phyloP scores from a whole-genome alignment of 2,329 filamentous ascomycete species.

The Fusarium coffeatum region DNA sequence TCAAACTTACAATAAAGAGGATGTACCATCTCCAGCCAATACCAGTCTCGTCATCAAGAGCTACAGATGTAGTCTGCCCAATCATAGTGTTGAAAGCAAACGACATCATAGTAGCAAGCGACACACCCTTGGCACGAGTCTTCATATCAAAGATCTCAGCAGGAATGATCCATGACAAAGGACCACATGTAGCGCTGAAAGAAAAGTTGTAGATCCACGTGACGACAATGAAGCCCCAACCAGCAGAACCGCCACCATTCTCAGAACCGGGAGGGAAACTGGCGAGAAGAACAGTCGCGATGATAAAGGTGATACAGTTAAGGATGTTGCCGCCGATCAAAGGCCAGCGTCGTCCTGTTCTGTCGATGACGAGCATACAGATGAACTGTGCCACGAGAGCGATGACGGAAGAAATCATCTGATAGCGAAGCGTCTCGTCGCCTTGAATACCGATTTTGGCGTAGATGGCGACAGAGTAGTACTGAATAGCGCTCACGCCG shows the following conservation, averaged over 20 bases:
- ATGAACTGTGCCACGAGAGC: constrained; percentile 75
- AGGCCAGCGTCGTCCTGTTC: constrained; percentile 76
- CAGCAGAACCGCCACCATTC: constrained; percentile 59
- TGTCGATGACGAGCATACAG: constrained; percentile 77
- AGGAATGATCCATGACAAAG: constrained; percentile 61
- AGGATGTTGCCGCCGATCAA: constrained; percentile 78
- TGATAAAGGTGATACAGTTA: constrained; percentile 78
- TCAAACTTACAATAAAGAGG: constrained; percentile 46
- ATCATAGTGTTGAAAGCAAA: constrained; percentile 83
- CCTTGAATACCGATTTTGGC: constrained; percentile 74
- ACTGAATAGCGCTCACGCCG: constrained; percentile 79
- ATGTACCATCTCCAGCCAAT: constrained; percentile 58
- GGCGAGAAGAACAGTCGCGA: constrained; percentile 66
- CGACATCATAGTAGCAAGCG: constrained; percentile 75
- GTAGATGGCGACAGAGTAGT: constrained; percentile 77
- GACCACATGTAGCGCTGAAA: constrained; percentile 26
- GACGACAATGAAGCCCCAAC: constrained; percentile 61
- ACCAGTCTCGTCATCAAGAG: constrained; percentile 47
- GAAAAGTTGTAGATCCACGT: constrained; percentile 35
- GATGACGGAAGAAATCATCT: constrained; percentile 79
- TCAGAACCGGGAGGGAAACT: constrained; percentile 65
- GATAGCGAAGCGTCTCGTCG: constrained; percentile 76
- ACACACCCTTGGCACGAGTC: constrained; percentile 78
- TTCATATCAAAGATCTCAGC: constrained; percentile 81
- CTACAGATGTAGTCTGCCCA: constrained; percentile 69